phyloP scores from a whole-genome alignment of 305 asterid genomes.

The Solanum hybrid region DNA sequence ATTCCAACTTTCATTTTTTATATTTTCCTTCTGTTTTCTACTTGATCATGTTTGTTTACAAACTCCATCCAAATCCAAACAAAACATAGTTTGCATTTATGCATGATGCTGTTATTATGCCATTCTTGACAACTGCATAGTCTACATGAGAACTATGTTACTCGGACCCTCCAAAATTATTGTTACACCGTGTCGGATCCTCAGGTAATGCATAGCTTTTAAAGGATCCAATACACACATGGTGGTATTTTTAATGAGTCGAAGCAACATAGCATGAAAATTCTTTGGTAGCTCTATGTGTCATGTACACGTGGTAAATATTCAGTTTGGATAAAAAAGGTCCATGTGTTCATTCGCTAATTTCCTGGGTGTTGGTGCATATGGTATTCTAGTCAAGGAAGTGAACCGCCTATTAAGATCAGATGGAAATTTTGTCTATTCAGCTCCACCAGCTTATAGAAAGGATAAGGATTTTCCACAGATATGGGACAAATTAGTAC shows the following conservation, averaged over 20 bases:
- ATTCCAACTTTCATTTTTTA: neutral
- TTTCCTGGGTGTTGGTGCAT: conserved; percentile 10
- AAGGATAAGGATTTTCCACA: too few species aligned
- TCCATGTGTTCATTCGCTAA: neutral
- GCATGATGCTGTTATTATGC: neutral
- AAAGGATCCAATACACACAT: neutral
- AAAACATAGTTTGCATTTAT: neutral
- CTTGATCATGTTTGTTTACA: neutral
- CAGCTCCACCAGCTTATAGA: too few species aligned
- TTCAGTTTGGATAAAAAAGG: neutral
- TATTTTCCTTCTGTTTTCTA: neutral
- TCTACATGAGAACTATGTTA: neutral
- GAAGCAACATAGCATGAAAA: neutral
- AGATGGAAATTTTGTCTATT: too few species aligned
- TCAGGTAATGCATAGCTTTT: neutral
- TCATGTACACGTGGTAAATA: neutral
- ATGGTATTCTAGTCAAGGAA: conserved; percentile 60
- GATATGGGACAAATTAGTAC: too few species aligned
- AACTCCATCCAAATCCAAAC: neutral
- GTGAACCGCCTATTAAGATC: too few species aligned
- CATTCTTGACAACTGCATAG: neutral
- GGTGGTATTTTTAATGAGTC: neutral
- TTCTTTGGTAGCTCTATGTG: neutral
- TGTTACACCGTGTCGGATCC: neutral
- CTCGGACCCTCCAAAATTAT: neutral